phyloP scores from a whole-genome alignment of 148 eudicot genomes.

The Tetragonia tetragonoides region DNA sequence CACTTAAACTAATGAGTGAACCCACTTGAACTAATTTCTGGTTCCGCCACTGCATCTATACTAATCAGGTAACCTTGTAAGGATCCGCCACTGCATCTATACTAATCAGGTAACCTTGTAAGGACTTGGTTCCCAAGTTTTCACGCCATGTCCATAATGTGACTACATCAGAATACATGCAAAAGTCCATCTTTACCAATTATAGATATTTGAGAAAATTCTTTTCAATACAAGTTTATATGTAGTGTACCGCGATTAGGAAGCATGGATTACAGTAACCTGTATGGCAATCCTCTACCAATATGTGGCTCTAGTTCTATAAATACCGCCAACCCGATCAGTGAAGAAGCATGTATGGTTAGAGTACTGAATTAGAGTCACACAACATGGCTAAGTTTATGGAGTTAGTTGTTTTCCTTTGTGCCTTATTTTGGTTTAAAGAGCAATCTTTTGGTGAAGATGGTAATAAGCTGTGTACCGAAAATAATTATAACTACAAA shows the following conservation, averaged over 20 bases:
- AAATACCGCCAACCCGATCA: constrained; percentile 11
- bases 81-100: too few relatives aligned
- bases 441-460: constrained; percentile 14
- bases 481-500: constrained; percentile 38
- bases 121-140: constrained; percentile 13
- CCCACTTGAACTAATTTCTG: too few relatives aligned
- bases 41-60: too few relatives aligned
- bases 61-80: too few relatives aligned
- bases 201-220: neutral
- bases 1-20: too few relatives aligned
- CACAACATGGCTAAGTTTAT: constrained; percentile 18
- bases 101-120: neutral
- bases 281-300: neutral
- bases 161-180: constrained; percentile 20
- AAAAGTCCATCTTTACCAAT: too few relatives aligned
- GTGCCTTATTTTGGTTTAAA: neutral
- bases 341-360: neutral
- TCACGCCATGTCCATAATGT: constrained; percentile 34
- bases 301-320: neutral
- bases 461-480: neutral
- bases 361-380: neutral
- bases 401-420: neutral
- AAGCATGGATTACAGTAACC: neutral
- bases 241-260: neutral
- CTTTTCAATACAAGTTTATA: constrained; percentile 3